Percentiles rank a stretch among this genome's conserved stretches.
Evolutionary conservation across 1,284 basidiomycete genomes (phyloP).

Genomic region (Waitea zeae): DNA sequence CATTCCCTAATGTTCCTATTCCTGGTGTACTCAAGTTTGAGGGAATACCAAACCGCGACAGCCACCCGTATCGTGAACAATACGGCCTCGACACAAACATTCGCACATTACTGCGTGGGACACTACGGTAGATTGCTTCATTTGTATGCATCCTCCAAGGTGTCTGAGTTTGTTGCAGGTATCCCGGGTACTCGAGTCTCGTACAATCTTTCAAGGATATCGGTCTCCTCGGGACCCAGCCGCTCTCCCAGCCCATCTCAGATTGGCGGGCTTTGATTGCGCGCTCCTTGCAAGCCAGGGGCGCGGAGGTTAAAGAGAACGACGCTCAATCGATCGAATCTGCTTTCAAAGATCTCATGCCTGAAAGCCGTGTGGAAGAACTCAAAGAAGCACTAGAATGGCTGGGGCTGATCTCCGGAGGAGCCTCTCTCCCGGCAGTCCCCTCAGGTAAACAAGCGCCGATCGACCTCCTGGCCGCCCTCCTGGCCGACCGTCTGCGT

Average conservation of each 20-base stretch:
- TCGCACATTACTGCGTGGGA: slow-evolving; percentile 70
- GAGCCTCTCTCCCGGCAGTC: slow-evolving; percentile 21
- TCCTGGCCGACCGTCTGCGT: slow-evolving; percentile 60
- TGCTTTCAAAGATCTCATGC: slow-evolving; percentile 23
- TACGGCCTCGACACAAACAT: slow-evolving; percentile 48
- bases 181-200: slow-evolving; percentile 70
- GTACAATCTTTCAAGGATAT: slow-evolving; percentile 62
- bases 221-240: slow-evolving; percentile 45
- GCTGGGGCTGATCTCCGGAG: slow-evolving; percentile 28
- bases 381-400: slow-evolving; percentile 38
- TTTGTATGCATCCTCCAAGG: not conserved
- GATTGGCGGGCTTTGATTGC: slow-evolving; percentile 29
- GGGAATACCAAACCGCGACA: slow-evolving; percentile 82
- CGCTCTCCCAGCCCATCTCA: slow-evolving; percentile 17
- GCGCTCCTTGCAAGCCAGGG: slow-evolving; percentile 15
- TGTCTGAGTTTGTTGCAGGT: slow-evolving; percentile 25
- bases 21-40: slow-evolving; percentile 61
- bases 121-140: slow-evolving; percentile 39
- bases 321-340: slow-evolving; percentile 17
- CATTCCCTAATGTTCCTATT: slow-evolving; percentile 52
- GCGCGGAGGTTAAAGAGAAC: slow-evolving; percentile 1
- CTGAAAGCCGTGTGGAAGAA: slow-evolving; percentile 14
- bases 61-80: slow-evolving; percentile 55
- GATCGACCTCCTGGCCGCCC: slow-evolving; percentile 63
- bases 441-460: slow-evolving; percentile 32